Conservation (phyloP, 331 rosid genomes). For the Pyracantha coccinea region DNA sequence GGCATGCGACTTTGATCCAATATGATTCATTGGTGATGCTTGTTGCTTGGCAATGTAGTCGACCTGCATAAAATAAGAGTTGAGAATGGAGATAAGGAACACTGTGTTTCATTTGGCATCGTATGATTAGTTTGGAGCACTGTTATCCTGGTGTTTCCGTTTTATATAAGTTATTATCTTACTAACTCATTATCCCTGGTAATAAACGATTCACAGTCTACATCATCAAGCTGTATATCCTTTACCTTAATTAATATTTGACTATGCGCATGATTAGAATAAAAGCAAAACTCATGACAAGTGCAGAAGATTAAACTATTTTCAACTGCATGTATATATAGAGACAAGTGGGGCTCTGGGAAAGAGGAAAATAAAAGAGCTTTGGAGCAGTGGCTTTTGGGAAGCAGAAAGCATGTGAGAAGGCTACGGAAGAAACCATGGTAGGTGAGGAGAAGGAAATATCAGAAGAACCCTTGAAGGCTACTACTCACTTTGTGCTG, state of each 20-base stretch:
- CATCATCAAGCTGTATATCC: neutral
- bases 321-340: slow-evolving; percentile 7
- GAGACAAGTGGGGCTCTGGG: neutral
- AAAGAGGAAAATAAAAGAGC: neutral
- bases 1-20: neutral
- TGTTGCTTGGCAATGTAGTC: neutral
- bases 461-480: neutral
- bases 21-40: neutral
- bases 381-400: neutral
- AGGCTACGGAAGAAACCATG: slow-evolving; percentile 19
- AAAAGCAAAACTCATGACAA: slow-evolving; percentile 18
- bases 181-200: no score
- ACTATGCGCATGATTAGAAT: slow-evolving; percentile 6
- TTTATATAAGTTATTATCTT: no score
- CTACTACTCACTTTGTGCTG: slow-evolving; percentile 56
- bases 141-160: no score
- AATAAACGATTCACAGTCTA: no score
- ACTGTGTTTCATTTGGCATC: no score
- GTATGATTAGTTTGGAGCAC: no score
- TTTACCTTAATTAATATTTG: slow-evolving; percentile 1
- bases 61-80: neutral
- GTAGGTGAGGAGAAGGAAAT: slow-evolving; percentile 19
- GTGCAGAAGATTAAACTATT: slow-evolving; percentile 2
- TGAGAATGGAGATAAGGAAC: no score
- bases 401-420: neutral